A percentile compares a stretch with the other conserved stretches of the same genome.
Evolutionary conservation across 495 filamentous ascomycete species (phyloP).

Genomic region (Lasiosphaeria hispida): DNA sequence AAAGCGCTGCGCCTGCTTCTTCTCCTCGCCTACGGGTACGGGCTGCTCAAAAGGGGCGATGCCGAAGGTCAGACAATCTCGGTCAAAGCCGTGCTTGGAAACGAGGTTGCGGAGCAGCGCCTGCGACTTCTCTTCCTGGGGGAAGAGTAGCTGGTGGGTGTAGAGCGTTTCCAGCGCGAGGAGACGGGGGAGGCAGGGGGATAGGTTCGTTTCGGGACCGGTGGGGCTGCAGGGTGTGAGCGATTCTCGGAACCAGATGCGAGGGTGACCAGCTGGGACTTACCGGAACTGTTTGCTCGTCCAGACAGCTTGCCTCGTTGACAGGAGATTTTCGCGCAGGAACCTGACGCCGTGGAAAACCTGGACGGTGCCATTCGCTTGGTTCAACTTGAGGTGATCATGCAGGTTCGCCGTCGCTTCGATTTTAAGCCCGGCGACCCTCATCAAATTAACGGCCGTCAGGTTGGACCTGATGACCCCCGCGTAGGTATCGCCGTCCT

Average conservation of each 20-base stretch:
- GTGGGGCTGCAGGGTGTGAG: no score
- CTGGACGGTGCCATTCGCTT: constrained; percentile 25
- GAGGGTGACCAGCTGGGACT: no score
- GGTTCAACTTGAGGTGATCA: constrained; percentile 33
- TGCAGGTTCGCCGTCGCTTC: constrained; percentile 33
- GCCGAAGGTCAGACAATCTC: constrained; percentile 15
- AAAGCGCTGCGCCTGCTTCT: constrained; percentile 25
- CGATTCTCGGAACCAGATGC: no score
- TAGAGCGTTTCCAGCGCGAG: constrained; percentile 39
- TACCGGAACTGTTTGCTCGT: neutral
- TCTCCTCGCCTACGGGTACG: constrained; percentile 5
- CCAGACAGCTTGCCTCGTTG: constrained; percentile 19
- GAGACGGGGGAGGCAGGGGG: constrained; percentile 23
- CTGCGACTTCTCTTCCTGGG: constrained; percentile 30
- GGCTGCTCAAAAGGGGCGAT: constrained; percentile 8
- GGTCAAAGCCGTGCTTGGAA: constrained; percentile 33
- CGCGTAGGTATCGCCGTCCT: constrained; percentile 14
- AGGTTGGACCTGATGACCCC: constrained; percentile 24
- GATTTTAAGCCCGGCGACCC: constrained; percentile 29
- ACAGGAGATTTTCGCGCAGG: constrained; percentile 33
- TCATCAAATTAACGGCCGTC: constrained; percentile 32
- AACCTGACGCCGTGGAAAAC: constrained; percentile 35
- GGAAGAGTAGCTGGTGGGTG: constrained; percentile 38
- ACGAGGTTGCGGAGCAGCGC: constrained; percentile 33
- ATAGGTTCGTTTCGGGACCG: no score